Base-by-base conservation (phyloP, 768 basidiomycete species). In the Flagelloscypha sp. region DNA sequence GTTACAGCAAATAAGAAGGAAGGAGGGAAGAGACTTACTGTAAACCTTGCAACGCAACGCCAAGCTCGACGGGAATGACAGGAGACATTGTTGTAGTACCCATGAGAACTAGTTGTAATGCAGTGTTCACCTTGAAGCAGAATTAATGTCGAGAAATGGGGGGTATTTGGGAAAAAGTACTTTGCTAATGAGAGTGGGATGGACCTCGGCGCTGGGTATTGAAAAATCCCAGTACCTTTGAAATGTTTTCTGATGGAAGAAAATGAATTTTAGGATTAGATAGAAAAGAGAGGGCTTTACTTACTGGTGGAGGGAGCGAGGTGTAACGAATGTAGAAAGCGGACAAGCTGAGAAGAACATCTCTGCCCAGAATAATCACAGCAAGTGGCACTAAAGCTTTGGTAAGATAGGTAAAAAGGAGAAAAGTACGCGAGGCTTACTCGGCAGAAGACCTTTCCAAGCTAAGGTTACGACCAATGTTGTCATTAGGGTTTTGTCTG, bases 401-500 rank as follows among this genome's bases (percentile, higher is more conserved):
- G 12, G 36, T 21, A 21, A 28, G 30, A 11, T 10, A 17, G 16
- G 17, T 15, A 24, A 39, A 20, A 47, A 41, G 9, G 30, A 35
- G 11, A 20, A 40, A 23, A n/a, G 27, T 11, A 23, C 30, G n/a
- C 12, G 31, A 19, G 6, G 67, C 79, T 43, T 44, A 93, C 93
- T 46, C 7, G 94, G 94, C 15, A 99, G 63, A 46, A 94, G 64
- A 15, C 76, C 80, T 45, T 85, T 81, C 70, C 84, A 74, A 0
- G 89, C 77, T 42, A 99, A 61, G 1, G 90, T 83, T 30, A 92
- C 62, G 1, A 87, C 88, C 49, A 99, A 63, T 1, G 93, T 97
- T 2, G 95, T 94, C 83, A 99, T 84, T 27, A 99, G 63, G 8
- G 76, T 69, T 58, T 99, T 99, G 70, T 99, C 95, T 2, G 95